These are phyloP conservation scores for Pugionium dolabratum DNA, from an alignment of 345 rosid species.

Conservation along the genomic window DNA sequence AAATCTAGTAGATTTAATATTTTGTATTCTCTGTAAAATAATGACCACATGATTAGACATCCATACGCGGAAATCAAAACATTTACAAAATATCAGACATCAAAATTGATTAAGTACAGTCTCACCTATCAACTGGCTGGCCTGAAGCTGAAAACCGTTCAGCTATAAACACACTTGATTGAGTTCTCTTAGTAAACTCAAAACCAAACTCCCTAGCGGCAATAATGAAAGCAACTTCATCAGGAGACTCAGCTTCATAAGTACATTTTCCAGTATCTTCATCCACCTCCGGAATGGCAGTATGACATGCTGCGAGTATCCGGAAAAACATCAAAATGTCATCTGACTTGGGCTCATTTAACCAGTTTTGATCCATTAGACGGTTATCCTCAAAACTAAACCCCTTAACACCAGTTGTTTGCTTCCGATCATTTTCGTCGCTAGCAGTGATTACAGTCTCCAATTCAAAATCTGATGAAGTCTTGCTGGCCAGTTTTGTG, in stretches of 20 bases:
- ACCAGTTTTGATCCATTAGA: constrained; percentile 60
- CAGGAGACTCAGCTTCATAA: constrained; percentile 91
- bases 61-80: background rate
- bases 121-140: constrained; percentile 55
- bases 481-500: constrained; percentile 31
- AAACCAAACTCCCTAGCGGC: constrained; percentile 78
- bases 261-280: constrained; percentile 51
- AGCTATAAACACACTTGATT: constrained; percentile 53
- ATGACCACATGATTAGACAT: constrained; percentile 12
- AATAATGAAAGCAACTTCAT: constrained; percentile 72
- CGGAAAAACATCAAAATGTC: constrained; percentile 65
- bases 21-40: constrained; percentile 63
- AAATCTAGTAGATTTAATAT: constrained; percentile 69
- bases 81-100: constrained; percentile 4
- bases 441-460: constrained; percentile 67
- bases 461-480: constrained; percentile 66
- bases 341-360: constrained; percentile 42
- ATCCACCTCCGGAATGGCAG: constrained; percentile 62
- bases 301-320: constrained; percentile 71
- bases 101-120: background rate
- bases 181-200: constrained; percentile 66
- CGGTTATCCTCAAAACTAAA: constrained; percentile 69
- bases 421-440: constrained; percentile 44
- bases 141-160: constrained; percentile 51
- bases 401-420: constrained; percentile 48